These are phyloP conservation scores for Trametes maxima DNA, from an alignment of 768 basidiomycete genomes.

Conservation along the genomic window DNA sequence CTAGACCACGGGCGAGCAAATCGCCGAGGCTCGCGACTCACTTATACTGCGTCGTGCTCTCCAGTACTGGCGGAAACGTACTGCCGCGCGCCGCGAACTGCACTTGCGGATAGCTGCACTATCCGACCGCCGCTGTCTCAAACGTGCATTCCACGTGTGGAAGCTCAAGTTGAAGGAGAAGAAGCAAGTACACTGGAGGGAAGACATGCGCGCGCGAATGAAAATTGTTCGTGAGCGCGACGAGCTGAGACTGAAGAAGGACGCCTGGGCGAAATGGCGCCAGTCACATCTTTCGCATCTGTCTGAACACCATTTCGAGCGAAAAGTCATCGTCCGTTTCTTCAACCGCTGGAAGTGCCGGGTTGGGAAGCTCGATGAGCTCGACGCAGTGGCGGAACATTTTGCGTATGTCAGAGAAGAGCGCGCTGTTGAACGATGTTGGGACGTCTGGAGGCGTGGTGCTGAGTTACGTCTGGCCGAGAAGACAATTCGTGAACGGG, in stretches of 20 bases:
- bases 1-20: slow-evolving; percentile 73
- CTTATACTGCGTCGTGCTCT: slow-evolving; percentile 61
- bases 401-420: slow-evolving; percentile 43
- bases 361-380: slow-evolving; percentile 42
- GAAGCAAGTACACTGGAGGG: slow-evolving; percentile 61
- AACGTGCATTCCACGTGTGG: slow-evolving; percentile 53
- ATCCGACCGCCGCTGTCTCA: slow-evolving; percentile 48
- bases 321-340: slow-evolving; percentile 45
- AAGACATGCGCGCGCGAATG: slow-evolving; percentile 75
- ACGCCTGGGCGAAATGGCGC: slow-evolving; percentile 70
- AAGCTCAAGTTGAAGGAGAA: slow-evolving; percentile 53
- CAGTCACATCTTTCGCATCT: slow-evolving; percentile 54
- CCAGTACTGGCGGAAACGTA: slow-evolving; percentile 59
- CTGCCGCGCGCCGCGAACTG: slow-evolving; percentile 40
- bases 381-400: slow-evolving; percentile 54
- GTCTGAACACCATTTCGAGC: slow-evolving; percentile 53
- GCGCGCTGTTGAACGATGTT: slow-evolving; percentile 43
- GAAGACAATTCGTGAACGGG: slow-evolving; percentile 44
- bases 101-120: slow-evolving; percentile 46
- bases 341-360: slow-evolving; percentile 57
- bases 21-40: slow-evolving; percentile 67
- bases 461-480: slow-evolving; percentile 49
- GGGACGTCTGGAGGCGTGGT: slow-evolving; percentile 60
- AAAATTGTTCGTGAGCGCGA: slow-evolving; percentile 57
- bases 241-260: slow-evolving; percentile 53